These are phyloP conservation scores for Eimeria acervulina DNA, from an alignment of 169 alveolate species.

Conservation along the genomic window DNA sequence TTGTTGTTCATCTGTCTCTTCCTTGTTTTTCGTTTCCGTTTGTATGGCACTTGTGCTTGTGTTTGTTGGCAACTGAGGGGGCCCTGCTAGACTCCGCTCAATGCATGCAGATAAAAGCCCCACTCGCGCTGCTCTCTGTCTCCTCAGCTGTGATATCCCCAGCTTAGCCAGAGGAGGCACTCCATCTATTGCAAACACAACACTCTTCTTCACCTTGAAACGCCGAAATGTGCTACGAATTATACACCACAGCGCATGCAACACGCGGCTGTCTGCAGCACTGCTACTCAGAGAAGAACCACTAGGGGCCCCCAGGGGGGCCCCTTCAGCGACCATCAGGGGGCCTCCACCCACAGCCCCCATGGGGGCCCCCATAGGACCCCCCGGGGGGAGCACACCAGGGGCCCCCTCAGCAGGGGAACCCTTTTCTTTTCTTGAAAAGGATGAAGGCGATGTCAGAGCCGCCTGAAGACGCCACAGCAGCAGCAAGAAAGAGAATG, in stretches of 20 bases:
- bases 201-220: slow-evolving; percentile 82
- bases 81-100: not conserved
- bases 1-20: not conserved
- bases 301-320: not conserved
- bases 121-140: slow-evolving; percentile 68
- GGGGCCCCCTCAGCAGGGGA: not conserved
- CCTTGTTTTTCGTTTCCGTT: not conserved
- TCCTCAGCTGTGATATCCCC: slow-evolving; percentile 80
- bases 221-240: slow-evolving; percentile 80
- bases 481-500: too few species aligned
- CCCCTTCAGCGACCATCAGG: not conserved
- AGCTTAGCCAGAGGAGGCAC: slow-evolving; percentile 88
- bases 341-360: too few species aligned
- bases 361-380: too few species aligned
- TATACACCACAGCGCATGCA: slow-evolving; percentile 83
- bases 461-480: slow-evolving; percentile 40
- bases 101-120: slow-evolving; percentile 1
- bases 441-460: not conserved
- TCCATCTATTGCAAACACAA: slow-evolving; percentile 87
- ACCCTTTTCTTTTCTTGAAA: not conserved
- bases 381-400: not conserved
- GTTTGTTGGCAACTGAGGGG: not conserved
- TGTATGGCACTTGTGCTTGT: not conserved
- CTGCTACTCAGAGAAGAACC: not conserved
- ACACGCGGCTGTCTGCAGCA: not conserved